Evolutionary conservation across 352 stramenopile genomes (phyloP), one percentile per base, ranked within the genome.

Genomic region (Globisporangium abappressorium): DNA sequence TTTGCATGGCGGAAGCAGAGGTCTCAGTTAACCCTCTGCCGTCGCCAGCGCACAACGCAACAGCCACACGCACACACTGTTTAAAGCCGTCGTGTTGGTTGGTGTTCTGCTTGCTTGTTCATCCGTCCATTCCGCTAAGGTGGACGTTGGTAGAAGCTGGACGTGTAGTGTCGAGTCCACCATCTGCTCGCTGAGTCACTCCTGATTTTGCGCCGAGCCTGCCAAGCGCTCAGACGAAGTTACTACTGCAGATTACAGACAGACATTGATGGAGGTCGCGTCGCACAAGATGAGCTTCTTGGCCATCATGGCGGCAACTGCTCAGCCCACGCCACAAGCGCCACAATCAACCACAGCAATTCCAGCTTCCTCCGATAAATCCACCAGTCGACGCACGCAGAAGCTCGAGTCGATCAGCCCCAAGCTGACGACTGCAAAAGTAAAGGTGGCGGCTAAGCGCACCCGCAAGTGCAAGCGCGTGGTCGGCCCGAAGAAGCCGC

Each of bases 401-500:
- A 7, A 38, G 14, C 8, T 33, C n/a, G 47, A 47, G 12, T 66
- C 46, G 47, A 51, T 58, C 47, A 66, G 61, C 24, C 61, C 33
- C 30, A 46, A 59, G 46, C 38, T 5, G 11, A 5, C n/a, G 5
- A 26, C 22, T 11, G 20, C 15, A 30, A 65, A 57, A 5, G 26
- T 47, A 5, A 20, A 28, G 41, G 53, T 38, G 12, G 26, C 24
- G 9, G 5, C 36, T 12, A 36, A 57, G 24, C 53, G 12, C 26
- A 26, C 14, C 14, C 46, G 28, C 46, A 58, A 51, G 46, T n/a
- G 47, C 47, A 59, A 59, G 61, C 22, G 30, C 30, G 12, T 34
- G 12, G 47, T 57, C 47, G 30, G 30, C 7, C 33, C 61, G 4
- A 66, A 66, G 47, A 47, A 47, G 30, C 61, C 30, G 47, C 68